Base-by-base conservation (phyloP, 768 basidiomycete genomes). In the Suillus subaureus region DNA sequence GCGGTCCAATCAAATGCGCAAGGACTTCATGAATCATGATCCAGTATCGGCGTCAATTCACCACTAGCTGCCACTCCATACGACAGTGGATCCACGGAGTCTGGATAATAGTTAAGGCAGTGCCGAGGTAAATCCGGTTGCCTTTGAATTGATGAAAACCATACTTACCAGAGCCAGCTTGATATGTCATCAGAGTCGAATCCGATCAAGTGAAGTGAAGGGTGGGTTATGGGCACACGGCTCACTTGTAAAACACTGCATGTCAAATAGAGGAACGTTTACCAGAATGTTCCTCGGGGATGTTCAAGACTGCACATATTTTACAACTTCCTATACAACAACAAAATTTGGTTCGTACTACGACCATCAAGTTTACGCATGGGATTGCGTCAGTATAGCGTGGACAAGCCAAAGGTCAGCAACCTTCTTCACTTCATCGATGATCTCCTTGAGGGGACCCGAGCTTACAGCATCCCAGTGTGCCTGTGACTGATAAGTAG, bases 361-460 rank as follows among this genome's bases (percentile, higher is more conserved):
- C 39, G 39, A 26, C 16, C 16, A 28, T 26, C 57, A 35, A 28
- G 47, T 49, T 70, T 61, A 71, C 33, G n/a, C 62, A 0, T 66
- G 40, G 39, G 61, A 66, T 2, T 35, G 31, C 37, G 66, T 71
- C 61, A 77, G 61, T 54, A 49, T 69, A n/a, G 73, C 77, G 16
- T 77, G 76, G 49, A 77, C 76, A 18, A 77, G 68, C 71, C 74
- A 74, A 54, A 77, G n/a, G 37, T 77, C 62, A 18, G 74, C 77
- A 16, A 75, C 23, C 58, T 61, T 26, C 57, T 67, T 73, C 43
- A 77, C 65, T 33, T 58, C 60, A 54, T 78, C 76, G 51, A 77
- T 71, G 62, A 67, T 66, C n/a, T 62, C 67, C 58, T 73, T 78
- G 35, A 73, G 70, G 12, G 73, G 74, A 9, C 75, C 74, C 4